Percentiles rank a stretch among this genome's conserved stretches.
These are phyloP conservation scores for Suillus decipiens DNA, from an alignment of 768 basidiomycete genomes.

Conservation along the genomic window DNA sequence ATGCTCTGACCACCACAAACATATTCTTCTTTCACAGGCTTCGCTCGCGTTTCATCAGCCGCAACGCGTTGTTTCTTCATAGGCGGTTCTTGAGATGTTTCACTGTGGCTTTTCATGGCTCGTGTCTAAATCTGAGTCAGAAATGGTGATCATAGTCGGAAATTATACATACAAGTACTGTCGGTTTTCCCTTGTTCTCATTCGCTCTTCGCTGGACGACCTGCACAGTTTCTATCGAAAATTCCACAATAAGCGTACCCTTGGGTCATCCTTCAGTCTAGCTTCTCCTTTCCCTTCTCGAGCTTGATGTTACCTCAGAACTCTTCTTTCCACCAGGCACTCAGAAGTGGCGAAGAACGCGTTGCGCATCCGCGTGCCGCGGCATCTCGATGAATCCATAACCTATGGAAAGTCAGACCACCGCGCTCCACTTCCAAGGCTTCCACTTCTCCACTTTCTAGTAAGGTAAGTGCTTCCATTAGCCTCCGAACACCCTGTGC, in stretches of 20 bases:
- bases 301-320: constrained; percentile 54
- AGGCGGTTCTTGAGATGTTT: constrained; percentile 33
- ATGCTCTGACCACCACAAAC: constrained; percentile 43
- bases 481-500: too few relatives aligned
- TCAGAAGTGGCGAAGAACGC: constrained; percentile 72
- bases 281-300: constrained; percentile 52
- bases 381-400: constrained; percentile 95
- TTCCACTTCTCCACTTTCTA: too few relatives aligned
- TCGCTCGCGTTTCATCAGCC: constrained; percentile 22
- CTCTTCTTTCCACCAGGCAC: constrained; percentile 87
- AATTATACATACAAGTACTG: constrained; percentile 4
- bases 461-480: too few relatives aligned
- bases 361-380: constrained; percentile 85
- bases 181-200: constrained; percentile 42
- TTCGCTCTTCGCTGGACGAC: constrained; percentile 78
- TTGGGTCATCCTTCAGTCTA: constrained; percentile 54
- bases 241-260: constrained; percentile 83
- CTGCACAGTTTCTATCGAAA: constrained; percentile 93
- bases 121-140: constrained; percentile 6
- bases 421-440: too few relatives aligned
- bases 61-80: constrained; percentile 43
- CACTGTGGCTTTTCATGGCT: constrained; percentile 13
- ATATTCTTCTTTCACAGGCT: constrained; percentile 24
- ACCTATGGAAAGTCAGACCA: too few relatives aligned
- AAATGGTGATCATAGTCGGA: not conserved